Conservation (phyloP, 768 basidiomycete genomes). For the Rhodotorula paludigena region DNA sequence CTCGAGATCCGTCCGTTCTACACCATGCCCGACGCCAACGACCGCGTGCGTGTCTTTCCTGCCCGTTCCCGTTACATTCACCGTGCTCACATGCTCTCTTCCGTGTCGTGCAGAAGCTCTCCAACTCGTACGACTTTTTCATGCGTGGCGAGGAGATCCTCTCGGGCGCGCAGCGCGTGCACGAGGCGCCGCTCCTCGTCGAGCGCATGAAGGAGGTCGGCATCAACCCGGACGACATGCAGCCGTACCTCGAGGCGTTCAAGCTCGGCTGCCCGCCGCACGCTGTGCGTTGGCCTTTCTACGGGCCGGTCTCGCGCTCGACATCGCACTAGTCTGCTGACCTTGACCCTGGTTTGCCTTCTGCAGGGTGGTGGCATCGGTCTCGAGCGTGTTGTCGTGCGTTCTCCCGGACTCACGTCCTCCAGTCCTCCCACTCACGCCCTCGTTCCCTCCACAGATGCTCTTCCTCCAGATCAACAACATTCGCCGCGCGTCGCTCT, state of each 20-base stretch:
- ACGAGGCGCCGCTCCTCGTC: slow-evolving; percentile 73
- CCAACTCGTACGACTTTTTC: slow-evolving; percentile 99
- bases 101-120: slow-evolving; percentile 59
- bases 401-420: background rate
- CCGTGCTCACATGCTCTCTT: background rate
- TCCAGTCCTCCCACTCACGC: background rate
- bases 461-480: slow-evolving; percentile 95
- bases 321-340: rapidly evolving
- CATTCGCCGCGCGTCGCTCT: slow-evolving; percentile 83
- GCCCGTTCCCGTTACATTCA: background rate
- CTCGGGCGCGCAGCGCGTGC: slow-evolving; percentile 95
- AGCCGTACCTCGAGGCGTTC: slow-evolving; percentile 88
- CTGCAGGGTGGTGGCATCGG: slow-evolving; percentile 35
- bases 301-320: background rate
- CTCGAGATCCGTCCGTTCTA: slow-evolving; percentile 93
- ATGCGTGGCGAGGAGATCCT: slow-evolving; percentile 99
- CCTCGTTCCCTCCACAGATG: slow-evolving; percentile 53
- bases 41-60: slow-evolving; percentile 57
- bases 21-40: slow-evolving; percentile 93
- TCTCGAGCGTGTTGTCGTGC: slow-evolving; percentile 55
- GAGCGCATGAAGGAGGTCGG: slow-evolving; percentile 82
- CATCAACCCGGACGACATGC: slow-evolving; percentile 82
- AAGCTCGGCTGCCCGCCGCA: slow-evolving; percentile 90
- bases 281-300: slow-evolving; percentile 54
- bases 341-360: background rate